A percentile compares a stretch with the other conserved stretches of the same genome.
These are phyloP conservation scores for Komagataella kurtzmanii DNA, from an alignment of 805 yeast species.

Conservation along the genomic window DNA sequence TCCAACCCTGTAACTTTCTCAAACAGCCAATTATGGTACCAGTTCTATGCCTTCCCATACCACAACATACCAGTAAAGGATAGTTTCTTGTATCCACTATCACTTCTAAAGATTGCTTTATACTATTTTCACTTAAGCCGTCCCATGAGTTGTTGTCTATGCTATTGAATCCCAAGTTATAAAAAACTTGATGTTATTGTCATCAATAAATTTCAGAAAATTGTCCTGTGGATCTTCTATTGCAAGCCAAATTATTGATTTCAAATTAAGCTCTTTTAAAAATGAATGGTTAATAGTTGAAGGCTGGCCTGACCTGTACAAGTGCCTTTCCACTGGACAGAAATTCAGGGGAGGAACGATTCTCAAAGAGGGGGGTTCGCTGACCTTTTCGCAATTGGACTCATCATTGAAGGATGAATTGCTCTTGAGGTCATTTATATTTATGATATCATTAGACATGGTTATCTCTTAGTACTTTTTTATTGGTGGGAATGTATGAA, in stretches of 20 bases:
- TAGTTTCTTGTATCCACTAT: conserved; percentile 62
- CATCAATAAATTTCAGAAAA: conserved; percentile 68
- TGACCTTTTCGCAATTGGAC: not conserved
- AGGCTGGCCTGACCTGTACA: conserved; percentile 91
- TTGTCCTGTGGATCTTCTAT: conserved; percentile 92
- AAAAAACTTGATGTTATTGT: conserved; percentile 64
- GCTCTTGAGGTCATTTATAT: conserved; percentile 14
- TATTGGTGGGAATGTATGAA: not conserved
- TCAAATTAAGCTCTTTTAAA: conserved; percentile 55
- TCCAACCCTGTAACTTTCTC: conserved; percentile 93
- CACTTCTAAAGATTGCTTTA: conserved; percentile 64
- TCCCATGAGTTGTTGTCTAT: conserved; percentile 79
- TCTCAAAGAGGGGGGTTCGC: conserved; percentile 45
- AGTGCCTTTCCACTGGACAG: conserved; percentile 81
- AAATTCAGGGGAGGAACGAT: conserved; percentile 92
- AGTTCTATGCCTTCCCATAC: conserved; percentile 96
- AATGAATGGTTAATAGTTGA: conserved; percentile 87
- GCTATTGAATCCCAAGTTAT: conserved; percentile 54
- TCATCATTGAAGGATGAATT: not conserved
- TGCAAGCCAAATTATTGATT: conserved; percentile 86
- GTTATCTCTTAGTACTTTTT: not conserved
- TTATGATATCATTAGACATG: conserved; percentile 3
- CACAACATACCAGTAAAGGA: conserved; percentile 87
- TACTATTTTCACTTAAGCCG: conserved; percentile 73
- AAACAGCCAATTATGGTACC: conserved; percentile 95